phyloP scores from a whole-genome alignment of 768 basidiomycete genomes.

The Holtermanniella nyarrowii region DNA sequence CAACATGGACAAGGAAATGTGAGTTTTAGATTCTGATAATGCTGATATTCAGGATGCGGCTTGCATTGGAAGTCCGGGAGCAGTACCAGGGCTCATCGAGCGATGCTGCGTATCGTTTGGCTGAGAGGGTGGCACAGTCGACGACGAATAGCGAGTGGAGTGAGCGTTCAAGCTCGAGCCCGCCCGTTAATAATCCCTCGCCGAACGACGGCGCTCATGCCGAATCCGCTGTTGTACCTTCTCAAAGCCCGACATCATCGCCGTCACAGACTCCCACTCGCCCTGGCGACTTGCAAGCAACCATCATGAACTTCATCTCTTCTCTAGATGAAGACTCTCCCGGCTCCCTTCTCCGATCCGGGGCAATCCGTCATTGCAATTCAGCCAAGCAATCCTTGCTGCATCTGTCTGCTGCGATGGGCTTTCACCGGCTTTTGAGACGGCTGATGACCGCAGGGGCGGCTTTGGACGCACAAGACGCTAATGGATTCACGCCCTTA shows the following conservation, averaged over 20 bases:
- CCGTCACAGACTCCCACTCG: background rate
- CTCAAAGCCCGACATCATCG: background rate
- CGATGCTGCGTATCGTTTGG: conserved; percentile 27
- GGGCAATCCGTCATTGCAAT: conserved; percentile 62
- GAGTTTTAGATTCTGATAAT: conserved; percentile 1
- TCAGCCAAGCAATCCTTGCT: conserved; percentile 71
- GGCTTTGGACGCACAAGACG: conserved; percentile 73
- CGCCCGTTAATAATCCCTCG: conserved; percentile 11
- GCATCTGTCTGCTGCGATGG: conserved; percentile 73
- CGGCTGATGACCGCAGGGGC: conserved; percentile 64
- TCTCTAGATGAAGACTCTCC: conserved; percentile 53
- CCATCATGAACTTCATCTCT: conserved; percentile 69
- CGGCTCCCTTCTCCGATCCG: conserved; percentile 45
- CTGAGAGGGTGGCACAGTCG: conserved; percentile 17
- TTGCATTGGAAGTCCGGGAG: conserved; percentile 26
- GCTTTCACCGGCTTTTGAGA: conserved; percentile 57
- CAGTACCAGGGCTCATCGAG: conserved; percentile 23
- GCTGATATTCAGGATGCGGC: conserved; percentile 14
- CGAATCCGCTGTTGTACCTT: too few relatives aligned
- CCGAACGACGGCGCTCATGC: conserved; percentile 44
- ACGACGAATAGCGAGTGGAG: conserved; percentile 17
- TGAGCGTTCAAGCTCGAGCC: conserved; percentile 19
- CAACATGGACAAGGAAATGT: conserved; percentile 27
- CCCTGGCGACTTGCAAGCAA: conserved; percentile 53
- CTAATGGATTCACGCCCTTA: conserved; percentile 80